phyloP scores from a whole-genome alignment of 306 rosid genomes.

The Glycine tomentella region DNA sequence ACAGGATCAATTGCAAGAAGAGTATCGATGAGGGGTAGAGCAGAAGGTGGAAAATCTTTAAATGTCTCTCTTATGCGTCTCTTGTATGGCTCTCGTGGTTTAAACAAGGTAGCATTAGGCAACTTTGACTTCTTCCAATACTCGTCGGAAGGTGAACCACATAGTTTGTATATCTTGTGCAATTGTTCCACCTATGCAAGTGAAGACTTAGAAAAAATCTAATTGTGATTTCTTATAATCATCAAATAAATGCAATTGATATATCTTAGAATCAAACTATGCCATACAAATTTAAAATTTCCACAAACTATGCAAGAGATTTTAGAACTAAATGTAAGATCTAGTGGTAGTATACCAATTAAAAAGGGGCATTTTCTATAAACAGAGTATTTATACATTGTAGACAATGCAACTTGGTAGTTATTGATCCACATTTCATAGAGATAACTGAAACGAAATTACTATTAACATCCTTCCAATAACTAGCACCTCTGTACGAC shows the following conservation, averaged over 20 bases:
- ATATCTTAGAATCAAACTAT: slow-evolving; percentile 30
- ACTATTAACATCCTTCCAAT: slow-evolving; percentile 13
- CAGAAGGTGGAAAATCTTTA: slow-evolving; percentile 81
- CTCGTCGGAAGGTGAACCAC: slow-evolving; percentile 97
- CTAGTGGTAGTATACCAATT: not conserved
- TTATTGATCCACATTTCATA: slow-evolving; percentile 2
- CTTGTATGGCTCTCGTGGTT: slow-evolving; percentile 86
- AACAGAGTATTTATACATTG: not conserved
- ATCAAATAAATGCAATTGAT: slow-evolving; percentile 10
- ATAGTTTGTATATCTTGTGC: slow-evolving; percentile 92
- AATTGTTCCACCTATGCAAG: slow-evolving; percentile 86
- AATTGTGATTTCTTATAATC: slow-evolving; percentile 21
- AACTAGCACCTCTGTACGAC: slow-evolving; percentile 8
- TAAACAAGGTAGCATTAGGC: slow-evolving; percentile 89
- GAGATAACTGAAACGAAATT: slow-evolving; percentile 15
- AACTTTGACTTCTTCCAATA: slow-evolving; percentile 86
- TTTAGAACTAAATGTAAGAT: slow-evolving; percentile 13
- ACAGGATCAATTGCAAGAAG: slow-evolving; percentile 94
- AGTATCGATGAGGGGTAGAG: slow-evolving; percentile 78
- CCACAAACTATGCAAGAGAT: slow-evolving; percentile 12
- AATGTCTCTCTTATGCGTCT: slow-evolving; percentile 76
- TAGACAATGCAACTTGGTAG: slow-evolving; percentile 27
- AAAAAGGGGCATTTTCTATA: slow-evolving; percentile 2
- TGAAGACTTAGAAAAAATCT: slow-evolving; percentile 37
- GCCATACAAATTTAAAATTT: slow-evolving; percentile 28